These are phyloP conservation scores for Volvox africanus DNA, from an alignment of 139 green algal species.

Conservation along the genomic window DNA sequence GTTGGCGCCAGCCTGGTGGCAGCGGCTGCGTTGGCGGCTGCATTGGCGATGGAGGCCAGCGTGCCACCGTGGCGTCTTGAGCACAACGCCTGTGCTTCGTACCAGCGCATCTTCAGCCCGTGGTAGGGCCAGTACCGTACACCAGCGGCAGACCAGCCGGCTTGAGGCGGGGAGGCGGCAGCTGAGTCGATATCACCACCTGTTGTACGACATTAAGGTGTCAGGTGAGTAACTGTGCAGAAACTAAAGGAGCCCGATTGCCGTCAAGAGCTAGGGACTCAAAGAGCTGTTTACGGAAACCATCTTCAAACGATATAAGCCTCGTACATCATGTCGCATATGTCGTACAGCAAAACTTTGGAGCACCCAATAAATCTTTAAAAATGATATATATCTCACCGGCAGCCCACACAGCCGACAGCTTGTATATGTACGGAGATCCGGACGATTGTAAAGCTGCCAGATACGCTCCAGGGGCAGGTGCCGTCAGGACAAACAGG, in stretches of 20 bases:
- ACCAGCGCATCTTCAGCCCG: neutral
- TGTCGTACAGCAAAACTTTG: too few relatives aligned
- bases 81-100: neutral
- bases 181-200: neutral
- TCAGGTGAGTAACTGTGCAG: too few relatives aligned
- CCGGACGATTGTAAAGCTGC: neutral
- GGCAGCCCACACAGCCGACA: constrained; percentile 14
- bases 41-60: neutral
- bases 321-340: too few relatives aligned
- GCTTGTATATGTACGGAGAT: neutral
- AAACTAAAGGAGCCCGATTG: too few relatives aligned
- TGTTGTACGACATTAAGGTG: too few relatives aligned
- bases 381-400: too few relatives aligned
- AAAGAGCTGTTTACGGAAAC: too few relatives aligned
- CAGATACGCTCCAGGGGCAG: constrained; percentile 40
- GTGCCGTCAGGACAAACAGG: neutral
- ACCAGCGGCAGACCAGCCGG: neutral
- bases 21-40: neutral
- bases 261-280: too few relatives aligned
- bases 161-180: neutral
- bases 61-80: neutral
- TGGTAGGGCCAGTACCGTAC: constrained; percentile 1
- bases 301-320: too few relatives aligned
- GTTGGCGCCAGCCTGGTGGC: neutral
- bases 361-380: neutral